Conservation (phyloP, 2,329 filamentous ascomycete species). For the Trichoderma lentiforme region DNA sequence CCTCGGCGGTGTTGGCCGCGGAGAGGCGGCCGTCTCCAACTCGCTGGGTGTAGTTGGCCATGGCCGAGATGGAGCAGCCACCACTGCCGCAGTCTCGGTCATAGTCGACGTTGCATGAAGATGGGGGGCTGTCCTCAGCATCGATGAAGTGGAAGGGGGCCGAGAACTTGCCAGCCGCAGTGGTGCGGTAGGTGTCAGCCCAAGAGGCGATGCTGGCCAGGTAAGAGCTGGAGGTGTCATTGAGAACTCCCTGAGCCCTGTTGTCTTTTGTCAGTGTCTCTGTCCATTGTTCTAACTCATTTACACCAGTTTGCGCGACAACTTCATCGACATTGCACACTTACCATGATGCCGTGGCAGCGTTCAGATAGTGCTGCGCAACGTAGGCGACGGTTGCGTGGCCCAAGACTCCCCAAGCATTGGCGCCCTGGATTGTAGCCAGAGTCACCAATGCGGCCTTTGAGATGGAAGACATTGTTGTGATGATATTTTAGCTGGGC, state of each 20-base stretch:
- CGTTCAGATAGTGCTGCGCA: conserved; percentile 45
- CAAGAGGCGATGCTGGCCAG: conserved; percentile 45
- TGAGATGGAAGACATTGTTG: conserved; percentile 18
- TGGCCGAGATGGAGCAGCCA: conserved; percentile 28
- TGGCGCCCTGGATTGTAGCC: conserved; percentile 19
- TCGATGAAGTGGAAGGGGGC: conserved; percentile 52
- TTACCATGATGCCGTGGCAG: conserved; percentile 34
- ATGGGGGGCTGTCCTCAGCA: conserved; percentile 39
- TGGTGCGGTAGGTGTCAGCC: conserved; percentile 46
- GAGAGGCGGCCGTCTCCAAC: conserved; percentile 21
- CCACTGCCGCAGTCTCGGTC: conserved; percentile 34
- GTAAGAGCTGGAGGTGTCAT: conserved; percentile 43
- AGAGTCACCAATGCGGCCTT: conserved; percentile 20
- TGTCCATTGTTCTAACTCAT: neutral
- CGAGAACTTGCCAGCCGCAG: conserved; percentile 44
- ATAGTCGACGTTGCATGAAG: conserved; percentile 38
- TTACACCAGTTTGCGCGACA: neutral
- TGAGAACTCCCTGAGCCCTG: conserved; percentile 32
- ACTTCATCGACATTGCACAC: neutral
- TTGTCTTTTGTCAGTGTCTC: neutral
- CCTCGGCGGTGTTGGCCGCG: conserved; percentile 20
- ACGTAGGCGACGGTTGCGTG: conserved; percentile 55
- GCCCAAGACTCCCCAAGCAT: conserved; percentile 44
- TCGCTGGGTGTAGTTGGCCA: conserved; percentile 30
- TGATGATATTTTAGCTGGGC: neutral